Evolutionary conservation across 495 filamentous ascomycete genomes (phyloP), one percentile per base, ranked within the genome.

Genomic region (Penicillium roqueforti): DNA sequence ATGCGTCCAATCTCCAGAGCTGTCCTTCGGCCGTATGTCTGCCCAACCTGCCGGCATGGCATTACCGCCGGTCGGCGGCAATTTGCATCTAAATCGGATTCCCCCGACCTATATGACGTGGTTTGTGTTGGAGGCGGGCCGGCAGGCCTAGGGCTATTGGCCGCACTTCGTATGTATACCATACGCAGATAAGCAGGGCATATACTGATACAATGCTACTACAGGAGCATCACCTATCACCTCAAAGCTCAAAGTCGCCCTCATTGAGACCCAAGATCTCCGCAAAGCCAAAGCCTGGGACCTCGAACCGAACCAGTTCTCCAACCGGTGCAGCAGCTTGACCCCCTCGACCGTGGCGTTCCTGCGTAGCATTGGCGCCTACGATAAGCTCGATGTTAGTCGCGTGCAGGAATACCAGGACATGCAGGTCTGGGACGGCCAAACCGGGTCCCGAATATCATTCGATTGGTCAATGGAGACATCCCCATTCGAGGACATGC

Each of bases 351-450:
- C 92, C 1, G 83, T 86, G 14, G 72, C 70, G 0, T 95, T 88
- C 60, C 72, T 91, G 51, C 76, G 83, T 32, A 68, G 69, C n/a
- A 92, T 93, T 49, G 92, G 92, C 18, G 93, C 87, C 7, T 99
- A 92, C 92, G 69, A 76, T n/a, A 82, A 92, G 61, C 65, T 95
- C 25, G 76, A 87, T 49, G 62, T 65, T 8, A 70, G 78, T 3
- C 80, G 95, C n/a, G 80, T 91, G 13, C 92, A 96, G 69, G 75
- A 81, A 2, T 99, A 97, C 68, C 82, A 92, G 39, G 86, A 89
- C 55, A 99, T 99, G 93, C 74, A 85, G 57, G 92, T 98, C 9
- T 99, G 93, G 93, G 93, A 99, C 70, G 93, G 93, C 50, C 84
- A 96, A 50, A 87, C 87, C 14, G 88, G 82, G 49, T 86, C 91